Evolutionary conservation across 306 rosid genomes (phyloP), one percentile per base, ranked within the genome.

Genomic region (Fagus sylvatica): DNA sequence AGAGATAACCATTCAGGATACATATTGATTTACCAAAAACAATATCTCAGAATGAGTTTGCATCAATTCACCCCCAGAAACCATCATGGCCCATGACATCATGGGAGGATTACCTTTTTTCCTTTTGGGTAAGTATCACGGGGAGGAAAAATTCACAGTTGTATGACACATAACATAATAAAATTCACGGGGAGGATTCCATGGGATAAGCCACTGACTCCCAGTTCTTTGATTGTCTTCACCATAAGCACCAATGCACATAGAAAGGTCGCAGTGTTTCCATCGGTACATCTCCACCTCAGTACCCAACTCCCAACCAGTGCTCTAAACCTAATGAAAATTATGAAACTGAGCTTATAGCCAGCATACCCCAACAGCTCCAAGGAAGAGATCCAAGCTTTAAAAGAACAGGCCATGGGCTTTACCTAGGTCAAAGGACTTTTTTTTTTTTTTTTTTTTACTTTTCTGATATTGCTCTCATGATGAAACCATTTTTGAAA

Each of bases 341-440:
- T 59, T 42, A 80, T 12, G 33, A 57, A 59, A 7, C 40, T 75
- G 65, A 71, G 40, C 49, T 65, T 64, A 39, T 60, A 36, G 72
- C 56, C 49, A 51, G 37, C 40, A 64, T 49, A 53, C 49, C 62
- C 62, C 42, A 16, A 53, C 36, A 28, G 42, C 68, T 55, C 43
- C 56, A 30, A 62, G 48, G 67, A 62, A 72, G 46, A 62, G 30
- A 51, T 30, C 36, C 43, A 37, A 73, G 49, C 65, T 40, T 46
- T 40, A 28, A 34, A 61, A 30, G 19, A 69, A 51, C 53, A 61
- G 48, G 59, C 30, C 32, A 16, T 6, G 72, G 75, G 36, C 69
- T 55, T 46, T 34, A 32, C 36, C 56, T 4, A n/a, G 9, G 34
- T 37, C 53, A 68, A 76, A 43, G 22, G 46, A 13, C 16, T 36